These are phyloP conservation scores for Gracilaria caudata DNA, from an alignment of 23 red algal species.

Conservation along the genomic window DNA sequence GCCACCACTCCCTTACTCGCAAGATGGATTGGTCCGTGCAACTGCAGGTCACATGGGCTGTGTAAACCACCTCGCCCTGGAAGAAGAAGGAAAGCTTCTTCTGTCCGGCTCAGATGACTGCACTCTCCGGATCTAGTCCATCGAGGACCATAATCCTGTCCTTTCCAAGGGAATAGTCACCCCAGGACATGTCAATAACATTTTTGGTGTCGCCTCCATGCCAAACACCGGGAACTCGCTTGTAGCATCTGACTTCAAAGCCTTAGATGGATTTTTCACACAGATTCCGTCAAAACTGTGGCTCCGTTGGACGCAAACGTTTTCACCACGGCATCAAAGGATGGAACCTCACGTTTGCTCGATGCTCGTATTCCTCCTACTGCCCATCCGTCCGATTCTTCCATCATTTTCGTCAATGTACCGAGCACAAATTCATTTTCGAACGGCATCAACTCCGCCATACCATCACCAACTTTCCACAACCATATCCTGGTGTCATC, in stretches of 20 bases:
- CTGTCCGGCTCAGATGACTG: slow-evolving; percentile 85
- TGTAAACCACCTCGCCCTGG: slow-evolving; percentile 76
- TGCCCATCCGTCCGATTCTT: slow-evolving; percentile 9
- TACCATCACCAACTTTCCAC: slow-evolving; percentile 34
- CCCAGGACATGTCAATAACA: slow-evolving; percentile 56
- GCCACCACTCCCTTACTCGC: slow-evolving; percentile 49
- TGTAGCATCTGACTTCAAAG: slow-evolving; percentile 37
- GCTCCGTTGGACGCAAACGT: slow-evolving; percentile 19
- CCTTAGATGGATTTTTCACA: slow-evolving; percentile 48
- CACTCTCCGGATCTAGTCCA: slow-evolving; percentile 64
- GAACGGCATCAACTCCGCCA: slow-evolving; percentile 39
- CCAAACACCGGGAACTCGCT: slow-evolving; percentile 47
- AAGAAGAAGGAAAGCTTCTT: slow-evolving; percentile 39
- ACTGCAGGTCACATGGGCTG: slow-evolving; percentile 73
- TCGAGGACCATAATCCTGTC: slow-evolving; percentile 1
- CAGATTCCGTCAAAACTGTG: slow-evolving; percentile 50
- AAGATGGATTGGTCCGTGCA: slow-evolving; percentile 4
- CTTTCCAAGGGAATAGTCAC: neutral
- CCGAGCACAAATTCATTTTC: slow-evolving; percentile 5
- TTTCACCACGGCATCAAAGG: slow-evolving; percentile 54
- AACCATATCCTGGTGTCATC: slow-evolving; percentile 52
- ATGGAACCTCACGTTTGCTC: slow-evolving; percentile 58
- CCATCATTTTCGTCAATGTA: slow-evolving; percentile 40
- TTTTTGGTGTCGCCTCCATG: slow-evolving; percentile 73
- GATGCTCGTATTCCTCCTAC: slow-evolving; percentile 38